Evolutionary conservation across 1,139 yeast species (phyloP).

Genomic region (Geotrichum macrosporum): DNA sequence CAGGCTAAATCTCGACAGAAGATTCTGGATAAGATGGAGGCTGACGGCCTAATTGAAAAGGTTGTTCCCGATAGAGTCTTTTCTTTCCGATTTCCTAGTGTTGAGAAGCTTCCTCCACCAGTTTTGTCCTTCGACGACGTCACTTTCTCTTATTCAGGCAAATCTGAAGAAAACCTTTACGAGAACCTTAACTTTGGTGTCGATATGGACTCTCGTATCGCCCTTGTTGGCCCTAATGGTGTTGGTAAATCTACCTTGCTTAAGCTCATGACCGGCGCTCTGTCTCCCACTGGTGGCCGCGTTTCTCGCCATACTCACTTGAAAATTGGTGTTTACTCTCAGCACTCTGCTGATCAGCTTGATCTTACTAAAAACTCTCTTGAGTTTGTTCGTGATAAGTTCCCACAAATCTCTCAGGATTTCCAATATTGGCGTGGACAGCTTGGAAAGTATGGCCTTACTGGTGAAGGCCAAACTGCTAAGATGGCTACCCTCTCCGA

Average conservation of each 20-base stretch:
- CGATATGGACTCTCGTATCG: conserved; percentile 98
- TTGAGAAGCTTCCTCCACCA: conserved; percentile 98
- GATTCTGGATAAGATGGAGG: conserved; percentile 99
- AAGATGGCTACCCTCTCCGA: conserved; percentile 98
- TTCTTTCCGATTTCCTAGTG: conserved; percentile 89
- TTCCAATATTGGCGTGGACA: conserved; percentile 99
- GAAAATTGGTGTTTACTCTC: conserved; percentile 97
- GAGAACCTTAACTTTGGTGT: conserved; percentile 93
- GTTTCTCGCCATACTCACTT: conserved; percentile 96
- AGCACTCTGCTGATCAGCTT: conserved; percentile 97
- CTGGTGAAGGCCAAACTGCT: conserved; percentile 98
- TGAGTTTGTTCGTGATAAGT: conserved; percentile 94
- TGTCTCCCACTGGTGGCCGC: conserved; percentile 86
- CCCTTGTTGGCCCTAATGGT: conserved; percentile 99
- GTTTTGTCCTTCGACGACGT: conserved; percentile 95
- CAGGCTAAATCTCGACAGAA: conserved; percentile 99
- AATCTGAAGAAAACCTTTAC: conserved; percentile 81
- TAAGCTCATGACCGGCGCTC: conserved; percentile 93
- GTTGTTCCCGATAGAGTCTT: conserved; percentile 92
- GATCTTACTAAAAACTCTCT: conserved; percentile 92
- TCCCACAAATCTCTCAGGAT: conserved; percentile 86
- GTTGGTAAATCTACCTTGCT: conserved; percentile 96
- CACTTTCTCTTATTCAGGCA: conserved; percentile 87
- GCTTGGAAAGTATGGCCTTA: conserved; percentile 95
- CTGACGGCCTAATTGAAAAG: conserved; percentile 93